Conservation (phyloP, 2,329 filamentous ascomycete species). For the Fusarium nanum region DNA sequence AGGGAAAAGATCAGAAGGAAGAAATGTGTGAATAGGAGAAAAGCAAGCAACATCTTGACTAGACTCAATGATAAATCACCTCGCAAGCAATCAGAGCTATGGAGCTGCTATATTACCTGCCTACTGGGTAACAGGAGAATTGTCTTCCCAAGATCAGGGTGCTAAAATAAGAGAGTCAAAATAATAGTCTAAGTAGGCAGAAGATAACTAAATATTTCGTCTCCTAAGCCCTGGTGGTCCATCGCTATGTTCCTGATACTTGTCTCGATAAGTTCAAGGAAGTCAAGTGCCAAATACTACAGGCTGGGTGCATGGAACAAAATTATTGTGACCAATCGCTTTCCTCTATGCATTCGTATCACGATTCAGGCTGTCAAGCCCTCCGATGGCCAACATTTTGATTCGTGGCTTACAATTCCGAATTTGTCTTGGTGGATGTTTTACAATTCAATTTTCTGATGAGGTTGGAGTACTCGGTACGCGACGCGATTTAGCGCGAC, state of each 20-base stretch:
- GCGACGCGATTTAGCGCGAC: slow-evolving; percentile 26
- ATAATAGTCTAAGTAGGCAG: background rate
- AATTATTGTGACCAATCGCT: background rate
- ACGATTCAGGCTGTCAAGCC: background rate
- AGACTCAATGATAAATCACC: background rate
- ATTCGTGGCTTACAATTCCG: slow-evolving; percentile 4
- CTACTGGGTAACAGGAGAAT: background rate
- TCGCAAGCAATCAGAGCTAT: background rate
- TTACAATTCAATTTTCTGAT: background rate
- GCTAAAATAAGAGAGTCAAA: background rate
- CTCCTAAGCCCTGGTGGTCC: background rate
- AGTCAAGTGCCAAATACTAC: background rate
- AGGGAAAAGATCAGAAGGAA: background rate
- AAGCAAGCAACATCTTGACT: background rate
- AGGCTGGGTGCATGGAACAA: background rate
- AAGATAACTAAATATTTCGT: background rate
- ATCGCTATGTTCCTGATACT: background rate
- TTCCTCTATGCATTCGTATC: background rate
- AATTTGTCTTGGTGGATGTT: background rate
- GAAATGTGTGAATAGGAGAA: background rate
- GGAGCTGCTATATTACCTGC: background rate
- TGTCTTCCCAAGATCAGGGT: background rate
- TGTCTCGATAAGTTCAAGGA: background rate
- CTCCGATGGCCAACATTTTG: slow-evolving; percentile 4
- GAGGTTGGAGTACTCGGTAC: slow-evolving; percentile 17